Evolutionary conservation across 495 filamentous ascomycete species (phyloP), one percentile per base, ranked within the genome.

Genomic region (Gamarada debralockiae): DNA sequence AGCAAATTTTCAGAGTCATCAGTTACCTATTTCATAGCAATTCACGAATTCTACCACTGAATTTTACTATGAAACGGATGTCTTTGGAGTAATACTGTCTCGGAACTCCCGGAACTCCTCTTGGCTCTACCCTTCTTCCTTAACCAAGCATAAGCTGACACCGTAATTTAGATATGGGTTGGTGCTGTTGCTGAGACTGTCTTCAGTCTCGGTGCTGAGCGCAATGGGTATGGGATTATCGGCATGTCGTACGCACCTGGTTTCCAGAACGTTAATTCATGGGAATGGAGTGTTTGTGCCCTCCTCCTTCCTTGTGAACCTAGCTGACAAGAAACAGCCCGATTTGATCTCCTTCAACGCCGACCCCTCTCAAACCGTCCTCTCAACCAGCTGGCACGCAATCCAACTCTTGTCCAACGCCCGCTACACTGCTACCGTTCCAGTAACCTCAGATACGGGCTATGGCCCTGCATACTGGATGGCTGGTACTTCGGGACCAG

Each of bases 181-280:
- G 71, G 34, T 68, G 72, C 71, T 34, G 77, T 79, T 25, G 65
- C 66, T 13, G 80, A 85, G 58, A 76, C 77, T 0, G 69, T 82
- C 9, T 82, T 73, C 48, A 71, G 80, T 60, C 71, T 84, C 34
- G 80, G 77, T 6, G 66, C 73, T 13, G 80, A 85, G 65, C 60
- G 78, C 34, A 83, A 84, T 59, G 71, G 75, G 9, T 76, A 83
- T 44, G 44, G 72, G 1, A 67, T 77, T 2, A 59, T 68, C 41
- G 74, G 77, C 63, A 66, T 70, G 14, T 61, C 66, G 1, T 79
- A 79, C 59, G 73, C 75, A 2, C 75, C 76, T 0, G 39, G 71
- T 36, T 47, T 79, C 21, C 67, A 75, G 53, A 71, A 77, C 48
- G 69, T 73, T 45, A 70, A 61, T 44, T 61, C 55, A 22, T 67